Evolutionary conservation across 495 filamentous ascomycete genomes (phyloP).

Genomic region (Zalerion maritima): DNA sequence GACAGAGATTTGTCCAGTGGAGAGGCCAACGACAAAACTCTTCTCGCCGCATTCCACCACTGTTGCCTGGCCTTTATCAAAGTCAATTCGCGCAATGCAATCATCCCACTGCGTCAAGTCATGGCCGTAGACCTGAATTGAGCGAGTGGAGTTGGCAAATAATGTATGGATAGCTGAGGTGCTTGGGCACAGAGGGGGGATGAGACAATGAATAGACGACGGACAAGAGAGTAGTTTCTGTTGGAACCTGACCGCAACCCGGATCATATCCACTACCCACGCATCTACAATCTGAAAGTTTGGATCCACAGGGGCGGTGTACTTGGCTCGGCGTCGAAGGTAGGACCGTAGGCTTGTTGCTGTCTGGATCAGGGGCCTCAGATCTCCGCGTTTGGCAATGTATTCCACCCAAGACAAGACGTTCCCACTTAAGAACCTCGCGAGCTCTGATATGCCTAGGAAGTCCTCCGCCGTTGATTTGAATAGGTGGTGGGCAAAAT

Average conservation of each 20-base stretch:
- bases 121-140: slow-evolving; percentile 10
- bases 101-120: slow-evolving; percentile 15
- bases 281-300: slow-evolving; percentile 6
- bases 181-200: slow-evolving; percentile 19
- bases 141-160: slow-evolving; percentile 6
- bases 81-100: slow-evolving; percentile 14
- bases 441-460: slow-evolving; percentile 7
- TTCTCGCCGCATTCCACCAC: slow-evolving; percentile 9
- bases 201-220: slow-evolving; percentile 19
- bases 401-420: slow-evolving; percentile 19
- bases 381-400: slow-evolving; percentile 9
- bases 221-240: slow-evolving; percentile 14
- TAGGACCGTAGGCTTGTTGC: slow-evolving; percentile 18
- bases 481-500: slow-evolving; percentile 17
- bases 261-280: slow-evolving; percentile 20
- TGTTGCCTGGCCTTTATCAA: slow-evolving; percentile 8
- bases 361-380: slow-evolving; percentile 8
- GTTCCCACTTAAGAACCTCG: slow-evolving; percentile 9
- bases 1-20: slow-evolving; percentile 12
- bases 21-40: slow-evolving; percentile 16
- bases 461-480: slow-evolving; percentile 8
- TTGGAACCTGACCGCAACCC: slow-evolving; percentile 19
- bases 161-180: slow-evolving; percentile 12
- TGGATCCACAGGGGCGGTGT: slow-evolving; percentile 12
- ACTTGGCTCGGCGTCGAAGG: slow-evolving; percentile 8